Evolutionary conservation across 2,329 filamentous ascomycete species (phyloP).

Genomic region (Hymenoscyphus linearis): DNA sequence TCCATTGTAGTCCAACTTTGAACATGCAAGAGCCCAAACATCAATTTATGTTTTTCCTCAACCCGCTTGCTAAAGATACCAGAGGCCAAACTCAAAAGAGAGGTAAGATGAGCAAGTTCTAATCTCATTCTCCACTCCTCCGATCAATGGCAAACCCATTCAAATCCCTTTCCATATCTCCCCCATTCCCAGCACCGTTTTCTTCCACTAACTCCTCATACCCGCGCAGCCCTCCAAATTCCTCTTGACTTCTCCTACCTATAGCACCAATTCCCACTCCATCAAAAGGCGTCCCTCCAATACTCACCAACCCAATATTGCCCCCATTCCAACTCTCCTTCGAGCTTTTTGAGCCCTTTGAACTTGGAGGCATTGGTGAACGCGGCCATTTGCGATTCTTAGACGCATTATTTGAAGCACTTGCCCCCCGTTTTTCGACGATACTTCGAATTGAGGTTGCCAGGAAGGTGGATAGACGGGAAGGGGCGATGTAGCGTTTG

Average conservation of each 20-base stretch:
- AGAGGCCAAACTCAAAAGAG: too few species aligned
- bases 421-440: neutral
- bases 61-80: too few species aligned
- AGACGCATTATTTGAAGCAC: neutral
- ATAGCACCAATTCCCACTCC: neutral
- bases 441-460: neutral
- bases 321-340: neutral
- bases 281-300: neutral
- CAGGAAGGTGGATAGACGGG: neutral
- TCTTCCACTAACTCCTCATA: neutral
- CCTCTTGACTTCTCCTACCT: neutral
- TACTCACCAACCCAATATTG: neutral
- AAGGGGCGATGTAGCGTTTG: slow-evolving; percentile 3
- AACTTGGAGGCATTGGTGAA: neutral
- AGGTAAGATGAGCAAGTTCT: too few species aligned
- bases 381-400: neutral
- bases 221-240: neutral
- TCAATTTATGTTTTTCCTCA: too few species aligned
- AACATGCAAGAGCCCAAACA: too few species aligned
- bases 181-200: neutral
- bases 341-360: neutral
- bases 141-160: neutral
- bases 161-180: neutral
- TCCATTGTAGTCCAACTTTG: too few species aligned
- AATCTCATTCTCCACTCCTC: neutral